Conservation (phyloP, 352 stramenopile genomes). For the Pythium phragmitis region DNA sequence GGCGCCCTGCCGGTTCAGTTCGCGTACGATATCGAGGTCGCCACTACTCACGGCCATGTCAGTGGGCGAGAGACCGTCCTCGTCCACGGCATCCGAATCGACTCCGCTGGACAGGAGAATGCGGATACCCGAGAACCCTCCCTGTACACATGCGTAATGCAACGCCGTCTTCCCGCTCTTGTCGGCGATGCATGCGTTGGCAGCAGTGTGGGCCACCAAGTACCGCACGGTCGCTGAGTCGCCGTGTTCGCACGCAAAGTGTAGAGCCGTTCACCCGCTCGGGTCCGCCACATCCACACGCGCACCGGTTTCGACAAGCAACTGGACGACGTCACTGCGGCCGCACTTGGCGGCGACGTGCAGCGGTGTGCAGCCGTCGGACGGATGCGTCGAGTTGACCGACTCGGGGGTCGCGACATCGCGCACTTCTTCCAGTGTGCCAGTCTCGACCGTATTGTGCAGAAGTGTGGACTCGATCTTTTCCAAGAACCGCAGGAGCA, state of each 20-base stretch:
- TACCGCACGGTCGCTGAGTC: background rate
- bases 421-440: no score
- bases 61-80: constrained; percentile 34
- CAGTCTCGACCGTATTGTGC: no score
- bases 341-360: no score
- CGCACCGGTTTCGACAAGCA: no score
- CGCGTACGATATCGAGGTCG: constrained; percentile 34
- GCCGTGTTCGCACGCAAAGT: background rate
- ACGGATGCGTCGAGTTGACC: no score
- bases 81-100: constrained; percentile 8
- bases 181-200: background rate
- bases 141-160: background rate
- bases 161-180: background rate
- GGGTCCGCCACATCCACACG: background rate
- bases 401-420: no score
- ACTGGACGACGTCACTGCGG: no score
- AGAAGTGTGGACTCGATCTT: no score
- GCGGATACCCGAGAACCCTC: background rate
- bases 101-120: background rate
- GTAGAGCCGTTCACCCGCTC: background rate
- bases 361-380: no score
- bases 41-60: constrained; percentile 41
- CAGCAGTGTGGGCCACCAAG: background rate
- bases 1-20: constrained; percentile 36
- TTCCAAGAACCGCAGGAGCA: no score